phyloP scores from a whole-genome alignment of 805 yeast genomes.

The Wickerhamiella brachini region DNA sequence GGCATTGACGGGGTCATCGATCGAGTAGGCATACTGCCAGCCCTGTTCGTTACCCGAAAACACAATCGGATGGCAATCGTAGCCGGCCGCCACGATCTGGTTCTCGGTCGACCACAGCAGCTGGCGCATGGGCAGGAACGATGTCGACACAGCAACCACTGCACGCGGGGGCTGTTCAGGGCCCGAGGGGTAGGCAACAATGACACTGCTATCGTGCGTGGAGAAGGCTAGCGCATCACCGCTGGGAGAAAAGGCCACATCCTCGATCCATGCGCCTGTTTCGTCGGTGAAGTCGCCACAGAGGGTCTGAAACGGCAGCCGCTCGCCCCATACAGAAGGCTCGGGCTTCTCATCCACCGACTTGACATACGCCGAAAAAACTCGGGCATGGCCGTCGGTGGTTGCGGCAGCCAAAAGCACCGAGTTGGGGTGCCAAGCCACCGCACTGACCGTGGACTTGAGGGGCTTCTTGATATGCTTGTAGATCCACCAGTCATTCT shows the following conservation, averaged over 20 bases:
- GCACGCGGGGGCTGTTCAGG: conserved; percentile 50
- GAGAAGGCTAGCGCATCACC: conserved; percentile 71
- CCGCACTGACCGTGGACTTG: conserved; percentile 66
- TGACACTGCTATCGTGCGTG: conserved; percentile 76
- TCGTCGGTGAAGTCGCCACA: conserved; percentile 67
- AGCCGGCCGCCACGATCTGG: conserved; percentile 77
- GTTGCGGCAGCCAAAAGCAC: conserved; percentile 83
- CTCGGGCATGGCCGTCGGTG: conserved; percentile 84
- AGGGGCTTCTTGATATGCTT: conserved; percentile 95
- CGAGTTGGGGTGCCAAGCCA: conserved; percentile 89
- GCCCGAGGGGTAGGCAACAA: conserved; percentile 64
- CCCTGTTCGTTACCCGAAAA: conserved; percentile 54
- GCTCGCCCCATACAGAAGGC: conserved; percentile 82
- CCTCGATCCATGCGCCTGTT: conserved; percentile 84
- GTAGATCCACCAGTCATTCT: conserved; percentile 99
- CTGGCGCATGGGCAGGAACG: conserved; percentile 67
- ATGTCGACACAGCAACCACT: conserved; percentile 44
- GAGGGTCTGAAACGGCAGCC: conserved; percentile 84
- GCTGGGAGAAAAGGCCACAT: conserved; percentile 67
- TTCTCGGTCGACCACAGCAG: conserved; percentile 54
- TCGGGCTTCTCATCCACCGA: conserved; percentile 75
- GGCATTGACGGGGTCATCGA: conserved; percentile 41
- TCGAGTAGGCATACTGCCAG: conserved; percentile 45
- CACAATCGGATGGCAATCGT: conserved; percentile 79
- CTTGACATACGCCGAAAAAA: conserved; percentile 78